A percentile compares a stretch with the other conserved stretches of the same genome.
phyloP scores from a whole-genome alignment of 805 yeast species.

The Ogataea saltuana region DNA sequence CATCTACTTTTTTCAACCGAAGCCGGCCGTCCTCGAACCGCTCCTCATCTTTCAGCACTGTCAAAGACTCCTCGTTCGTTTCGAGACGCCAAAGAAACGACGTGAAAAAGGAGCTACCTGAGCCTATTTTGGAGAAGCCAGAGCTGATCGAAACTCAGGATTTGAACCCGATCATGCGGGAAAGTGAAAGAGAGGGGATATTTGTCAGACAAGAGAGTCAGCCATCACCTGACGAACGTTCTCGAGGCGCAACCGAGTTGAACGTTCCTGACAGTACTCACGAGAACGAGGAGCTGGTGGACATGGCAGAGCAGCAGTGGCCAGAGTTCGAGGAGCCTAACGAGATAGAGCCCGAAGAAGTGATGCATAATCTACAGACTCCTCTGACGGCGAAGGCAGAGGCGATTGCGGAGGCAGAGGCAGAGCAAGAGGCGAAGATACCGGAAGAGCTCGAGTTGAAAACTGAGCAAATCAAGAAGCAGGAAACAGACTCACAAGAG shows the following conservation, averaged over 20 bases:
- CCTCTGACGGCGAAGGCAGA: too few species aligned
- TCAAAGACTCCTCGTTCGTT: not conserved
- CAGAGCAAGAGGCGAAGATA: too few species aligned
- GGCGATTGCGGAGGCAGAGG: too few species aligned
- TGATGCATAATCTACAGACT: too few species aligned
- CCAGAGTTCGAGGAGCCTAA: slow-evolving; percentile 18
- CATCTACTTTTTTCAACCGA: slow-evolving; percentile 30
- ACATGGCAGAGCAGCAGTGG: slow-evolving; percentile 3
- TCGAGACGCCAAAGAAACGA: not conserved
- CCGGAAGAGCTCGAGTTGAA: too few species aligned
- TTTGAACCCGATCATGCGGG: too few species aligned
- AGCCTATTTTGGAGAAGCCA: not conserved
- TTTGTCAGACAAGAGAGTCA: not conserved
- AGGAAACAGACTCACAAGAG: too few species aligned
- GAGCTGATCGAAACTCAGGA: not conserved
- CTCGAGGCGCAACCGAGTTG: not conserved
- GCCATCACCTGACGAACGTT: not conserved
- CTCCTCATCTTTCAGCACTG: slow-evolving; percentile 9
- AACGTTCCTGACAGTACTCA: slow-evolving; percentile 5
- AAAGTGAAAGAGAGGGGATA: not conserved
- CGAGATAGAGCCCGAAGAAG: too few species aligned
- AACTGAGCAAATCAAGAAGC: too few species aligned
- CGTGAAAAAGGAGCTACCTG: not conserved
- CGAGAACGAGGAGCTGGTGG: slow-evolving; percentile 1
- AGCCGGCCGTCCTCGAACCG: slow-evolving; percentile 17